Base-by-base conservation (phyloP, 805 yeast genomes). In the Debaryomyces tyrocola region DNA sequence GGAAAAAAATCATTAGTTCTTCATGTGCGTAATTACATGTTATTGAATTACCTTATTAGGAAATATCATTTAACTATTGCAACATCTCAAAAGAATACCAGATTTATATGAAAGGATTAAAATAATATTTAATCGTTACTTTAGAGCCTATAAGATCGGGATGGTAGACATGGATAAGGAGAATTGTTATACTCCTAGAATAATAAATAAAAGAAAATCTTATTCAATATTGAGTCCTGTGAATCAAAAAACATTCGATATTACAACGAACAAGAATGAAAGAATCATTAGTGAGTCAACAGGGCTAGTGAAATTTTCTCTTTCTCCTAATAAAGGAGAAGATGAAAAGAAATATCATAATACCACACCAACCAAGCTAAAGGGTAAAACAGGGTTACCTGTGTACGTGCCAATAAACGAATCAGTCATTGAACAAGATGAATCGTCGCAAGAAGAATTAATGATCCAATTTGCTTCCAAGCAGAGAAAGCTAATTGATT, bases 401-500 rank as follows among this genome's bases (percentile, higher is more conserved):
- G 66, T 70, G 6, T 64, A 63, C 49, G 59, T 68, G 10, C 74
- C 73, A 1, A 60, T 69, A 4, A 53, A 56, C 31, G 45, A 56
- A 31, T 14, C 44, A 18, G 18, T n/a, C n/a, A 27, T 35, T 9
- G 43, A 34, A n/a, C 24, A 37, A 33, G 44, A 48, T 33, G 45
- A 45, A 15, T 42, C 33, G 31, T 40, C 33, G 33, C 43, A 36
- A 37, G 31, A 37, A 24, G 36, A 38, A 17, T 53, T 67, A n/a
- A 43, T 65, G 6, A 52, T 60, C 4, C 44, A 49, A 33, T 66
- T 62, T 46, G 82, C 86, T 0, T 55, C 74, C 2, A 82, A 83
- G 55, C 84, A 82, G 54, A 70, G 83, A 48, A 73, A 73, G 45
- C 72, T 82, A 7, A 50, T 71, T 14, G 84, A 80, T 41, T 57